Conservation (phyloP, 192 early-diverging fungal species). For the Borealophlyctis nickersoniae region DNA sequence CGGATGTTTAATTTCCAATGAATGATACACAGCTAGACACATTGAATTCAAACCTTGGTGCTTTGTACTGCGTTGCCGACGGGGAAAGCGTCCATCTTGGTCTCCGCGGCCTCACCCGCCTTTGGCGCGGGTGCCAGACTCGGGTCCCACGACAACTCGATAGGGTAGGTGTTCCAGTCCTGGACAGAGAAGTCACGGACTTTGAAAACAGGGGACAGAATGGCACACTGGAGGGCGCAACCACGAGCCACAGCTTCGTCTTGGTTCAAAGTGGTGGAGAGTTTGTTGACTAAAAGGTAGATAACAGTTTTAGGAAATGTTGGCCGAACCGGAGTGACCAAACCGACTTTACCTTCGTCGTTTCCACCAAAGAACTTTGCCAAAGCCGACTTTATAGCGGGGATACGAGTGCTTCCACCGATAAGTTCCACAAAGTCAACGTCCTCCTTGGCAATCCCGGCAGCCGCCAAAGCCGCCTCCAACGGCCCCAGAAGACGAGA, state of each 20-base stretch:
- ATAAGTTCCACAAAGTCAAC: conserved; percentile 94
- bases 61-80: conserved; percentile 83
- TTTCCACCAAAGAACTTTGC: conserved; percentile 79
- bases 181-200: conserved; percentile 93
- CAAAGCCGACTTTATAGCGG: conserved; percentile 87
- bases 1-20: background rate
- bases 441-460: conserved; percentile 72
- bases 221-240: conserved; percentile 94
- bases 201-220: conserved; percentile 94
- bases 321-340: background rate
- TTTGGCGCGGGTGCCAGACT: conserved; percentile 46
- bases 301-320: background rate
- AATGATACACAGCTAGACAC: background rate
- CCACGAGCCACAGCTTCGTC: conserved; percentile 97
- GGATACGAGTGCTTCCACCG: conserved; percentile 92
- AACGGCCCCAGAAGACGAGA: conserved; percentile 70
- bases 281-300: conserved; percentile 42
- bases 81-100: conserved; percentile 82
- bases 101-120: conserved; percentile 67
- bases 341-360: conserved; percentile 30
- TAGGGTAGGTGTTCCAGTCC: conserved; percentile 85
- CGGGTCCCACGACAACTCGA: conserved; percentile 84
- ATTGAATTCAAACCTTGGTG: conserved; percentile 55
- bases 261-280: conserved; percentile 92
- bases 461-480: conserved; percentile 69